phyloP scores from a whole-genome alignment of 768 basidiomycete genomes.

The Leccinum disarticulatum region DNA sequence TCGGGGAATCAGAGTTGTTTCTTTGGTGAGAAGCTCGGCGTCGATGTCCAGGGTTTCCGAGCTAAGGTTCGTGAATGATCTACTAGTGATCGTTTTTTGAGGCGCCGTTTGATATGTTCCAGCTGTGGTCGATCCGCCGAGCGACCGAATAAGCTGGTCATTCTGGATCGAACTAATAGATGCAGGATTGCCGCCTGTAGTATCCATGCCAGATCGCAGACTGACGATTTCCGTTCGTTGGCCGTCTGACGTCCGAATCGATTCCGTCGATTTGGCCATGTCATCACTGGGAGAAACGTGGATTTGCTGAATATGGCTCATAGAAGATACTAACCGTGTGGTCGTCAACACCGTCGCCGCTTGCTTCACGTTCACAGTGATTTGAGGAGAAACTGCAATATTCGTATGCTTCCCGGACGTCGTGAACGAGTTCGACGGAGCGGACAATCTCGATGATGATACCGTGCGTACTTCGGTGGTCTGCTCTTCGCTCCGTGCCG shows the following conservation, averaged over 20 bases:
- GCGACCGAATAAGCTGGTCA: neutral
- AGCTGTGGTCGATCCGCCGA: neutral
- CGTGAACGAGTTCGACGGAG: neutral
- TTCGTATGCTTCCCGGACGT: neutral
- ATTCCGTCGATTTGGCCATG: neutral
- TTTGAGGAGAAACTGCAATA: conserved; percentile 2
- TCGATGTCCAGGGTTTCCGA: neutral
- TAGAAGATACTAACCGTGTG: neutral
- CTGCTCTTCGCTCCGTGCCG: neutral
- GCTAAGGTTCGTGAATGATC: neutral
- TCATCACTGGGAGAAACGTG: conserved; percentile 1
- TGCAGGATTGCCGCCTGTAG: neutral
- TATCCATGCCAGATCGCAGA: neutral
- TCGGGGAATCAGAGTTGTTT: neutral
- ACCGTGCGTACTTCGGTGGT: neutral
- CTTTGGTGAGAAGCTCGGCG: neutral
- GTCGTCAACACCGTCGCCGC: neutral
- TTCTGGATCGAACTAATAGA: neutral
- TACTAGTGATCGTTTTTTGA: neutral
- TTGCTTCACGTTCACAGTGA: neutral
- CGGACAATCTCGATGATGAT: neutral
- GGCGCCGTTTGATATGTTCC: neutral
- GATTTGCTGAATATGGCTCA: neutral
- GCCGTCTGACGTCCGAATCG: neutral
- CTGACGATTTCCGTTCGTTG: neutral